phyloP scores from a whole-genome alignment of 1,284 basidiomycete species.

The Irpex lacteus region DNA sequence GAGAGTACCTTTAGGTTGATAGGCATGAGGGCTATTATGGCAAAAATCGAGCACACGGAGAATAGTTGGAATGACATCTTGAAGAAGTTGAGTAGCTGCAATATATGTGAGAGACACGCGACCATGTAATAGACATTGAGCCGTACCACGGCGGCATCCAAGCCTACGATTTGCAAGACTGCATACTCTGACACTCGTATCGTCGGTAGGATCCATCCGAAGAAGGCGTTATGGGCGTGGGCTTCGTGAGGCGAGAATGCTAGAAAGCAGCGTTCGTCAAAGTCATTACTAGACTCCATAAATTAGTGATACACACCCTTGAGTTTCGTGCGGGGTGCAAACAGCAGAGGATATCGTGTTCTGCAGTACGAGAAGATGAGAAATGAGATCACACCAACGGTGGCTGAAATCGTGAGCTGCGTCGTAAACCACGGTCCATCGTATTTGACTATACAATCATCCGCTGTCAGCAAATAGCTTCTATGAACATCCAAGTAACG shows the following conservation, averaged over 20 bases:
- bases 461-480: neutral
- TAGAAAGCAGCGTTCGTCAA: conserved; percentile 27
- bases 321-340: conserved; percentile 90
- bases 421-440: conserved; percentile 94
- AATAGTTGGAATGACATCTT: conserved; percentile 94
- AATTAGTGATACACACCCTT: conserved; percentile 57
- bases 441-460: conserved; percentile 52
- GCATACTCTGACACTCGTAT: conserved; percentile 88
- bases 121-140: neutral
- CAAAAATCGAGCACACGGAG: conserved; percentile 79
- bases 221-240: conserved; percentile 80
- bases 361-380: conserved; percentile 87
- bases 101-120: neutral
- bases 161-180: conserved; percentile 93
- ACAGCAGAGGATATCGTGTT: conserved; percentile 85
- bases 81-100: conserved; percentile 88
- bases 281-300: neutral
- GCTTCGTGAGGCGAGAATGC: conserved; percentile 90
- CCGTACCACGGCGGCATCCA: conserved; percentile 90
- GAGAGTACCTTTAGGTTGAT: conserved; percentile 78
- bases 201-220: conserved; percentile 95
- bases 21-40: conserved; percentile 81
- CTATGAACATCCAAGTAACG: conserved; percentile 16
- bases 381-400: conserved; percentile 81
- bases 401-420: conserved; percentile 77